Evolutionary conservation across 495 filamentous ascomycete species (phyloP), one percentile per base, ranked within the genome.

Genomic region (Rhizodiscina lignyota): DNA sequence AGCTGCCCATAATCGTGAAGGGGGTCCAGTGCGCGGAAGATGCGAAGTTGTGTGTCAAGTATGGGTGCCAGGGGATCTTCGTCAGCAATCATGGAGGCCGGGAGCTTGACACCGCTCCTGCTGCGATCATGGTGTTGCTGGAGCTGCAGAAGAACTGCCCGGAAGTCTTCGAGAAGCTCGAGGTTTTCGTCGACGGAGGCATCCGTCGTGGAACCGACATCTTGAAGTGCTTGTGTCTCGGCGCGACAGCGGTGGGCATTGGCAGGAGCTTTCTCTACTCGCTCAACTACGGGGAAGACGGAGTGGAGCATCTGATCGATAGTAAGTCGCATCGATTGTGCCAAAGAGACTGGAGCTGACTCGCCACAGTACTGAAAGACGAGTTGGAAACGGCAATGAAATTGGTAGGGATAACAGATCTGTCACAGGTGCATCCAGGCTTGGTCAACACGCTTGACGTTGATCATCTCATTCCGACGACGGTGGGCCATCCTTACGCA

Each of bases 301-400:
- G 61, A 1, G 50, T 62, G 13, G 49, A 54, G 28, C 54, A 56
- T 43, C 41, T 58, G 34, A 51, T 68, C 30, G 60, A 66, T 30
- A 71, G 67, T 67, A 55, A 59, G 63, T n/a, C n/a, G n/a, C n/a
- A n/a, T n/a, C n/a, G n/a, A n/a, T n/a, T n/a, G n/a, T n/a, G n/a
- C n/a, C n/a, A n/a, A n/a, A n/a, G n/a, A n/a, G n/a, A n/a, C n/a
- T n/a, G n/a, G n/a, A n/a, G n/a, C n/a, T n/a, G n/a, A n/a, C n/a
- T n/a, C n/a, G n/a, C n/a, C n/a, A n/a, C n/a, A n/a, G n/a, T 86
- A 10, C 57, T 89, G 38, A 69, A 69, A 46, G 81, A 86, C 44
- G 83, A 87, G 48, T 54, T 87, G 21, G 71, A 79, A 45, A 79
- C 73, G 3, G 73, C 80, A 4, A 87, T 89, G 81, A 67, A 72